Base-by-base conservation (phyloP, 306 rosid species). In the Cicer chorassanicum region DNA sequence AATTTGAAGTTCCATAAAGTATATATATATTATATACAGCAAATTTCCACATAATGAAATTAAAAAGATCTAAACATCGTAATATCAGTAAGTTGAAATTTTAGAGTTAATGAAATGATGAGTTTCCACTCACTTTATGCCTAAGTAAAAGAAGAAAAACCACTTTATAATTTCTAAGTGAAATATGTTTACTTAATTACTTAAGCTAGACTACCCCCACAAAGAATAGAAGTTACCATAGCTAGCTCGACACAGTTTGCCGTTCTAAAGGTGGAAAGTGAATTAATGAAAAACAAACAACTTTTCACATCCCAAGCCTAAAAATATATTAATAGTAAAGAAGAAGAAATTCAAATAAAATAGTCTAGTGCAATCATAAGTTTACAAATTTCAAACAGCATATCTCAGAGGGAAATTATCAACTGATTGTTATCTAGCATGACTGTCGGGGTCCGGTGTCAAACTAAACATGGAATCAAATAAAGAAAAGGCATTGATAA, bases 281-380 rank as follows among this genome's bases (percentile, higher is more conserved):
- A 53, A 64, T 50, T 19, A 39, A 50, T 7, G 19, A 69, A 9
- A 13, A 36, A 75, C 55, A 41, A 64, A 50, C 24, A 75, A 40
- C 13, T 75, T 41, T 41, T 60, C 43, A 34, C 18, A 55, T 62
- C 12, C 13, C 24, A 21, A 19, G 45, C 46, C 60, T n/a, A 6
- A 60, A 46, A 42, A 18, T 72, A 62, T 36, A 14, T 10, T n/a
- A 42, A 69, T 16, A 36, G 39, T 44, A 10, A 16, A 16, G 18
- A 16, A 16, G 18, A 16, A 16, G 18, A 16, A 16, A 16, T 16
- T 16, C 18, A 16, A 74, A 34, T 44, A 9, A 48, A 60, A 46
- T 14, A 60, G 10, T 59, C 36, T 7, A 51, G 40, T 19, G 53
- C 43, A 75, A 48, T n/a, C 41, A 29, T 16, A 16, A 16, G 18